A percentile compares a stretch with the other conserved stretches of the same genome.
phyloP scores from a whole-genome alignment of 768 basidiomycete genomes.

The Pleurotus giganteus region DNA sequence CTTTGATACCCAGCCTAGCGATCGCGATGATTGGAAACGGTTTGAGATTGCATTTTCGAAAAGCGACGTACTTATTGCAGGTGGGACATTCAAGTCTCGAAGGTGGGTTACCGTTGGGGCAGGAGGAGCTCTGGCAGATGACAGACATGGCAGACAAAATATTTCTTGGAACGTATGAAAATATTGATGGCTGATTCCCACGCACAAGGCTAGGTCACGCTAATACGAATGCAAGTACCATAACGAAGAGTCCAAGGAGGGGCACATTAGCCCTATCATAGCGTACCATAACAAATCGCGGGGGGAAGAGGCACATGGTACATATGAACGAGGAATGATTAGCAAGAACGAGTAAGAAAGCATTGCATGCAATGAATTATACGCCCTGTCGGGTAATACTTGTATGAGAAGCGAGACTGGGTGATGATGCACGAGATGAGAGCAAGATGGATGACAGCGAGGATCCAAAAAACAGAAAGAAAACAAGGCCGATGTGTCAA shows the following conservation, averaged over 20 bases:
- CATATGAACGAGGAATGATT: conserved; percentile 7
- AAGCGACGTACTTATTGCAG: conserved; percentile 73
- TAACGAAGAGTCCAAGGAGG: not conserved
- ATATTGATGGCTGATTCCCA: not conserved
- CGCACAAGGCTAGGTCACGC: not conserved
- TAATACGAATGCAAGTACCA: not conserved
- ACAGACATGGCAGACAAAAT: conserved; percentile 18
- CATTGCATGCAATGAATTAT: conserved; percentile 16
- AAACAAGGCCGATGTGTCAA: conserved; percentile 8
- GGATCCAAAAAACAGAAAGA: conserved; percentile 14
- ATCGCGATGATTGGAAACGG: not conserved
- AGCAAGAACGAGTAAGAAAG: conserved; percentile 9
- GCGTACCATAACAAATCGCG: not conserved
- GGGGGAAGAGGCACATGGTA: conserved; percentile 4
- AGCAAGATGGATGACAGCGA: conserved; percentile 20
- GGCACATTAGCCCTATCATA: conserved; percentile 7
- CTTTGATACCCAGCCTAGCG: conserved; percentile 70
- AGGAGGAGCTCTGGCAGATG: conserved; percentile 66
- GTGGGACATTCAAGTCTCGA: conserved; percentile 91
- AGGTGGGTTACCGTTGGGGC: conserved; percentile 80
- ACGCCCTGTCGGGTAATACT: conserved; percentile 1
- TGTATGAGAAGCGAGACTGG: conserved; percentile 15
- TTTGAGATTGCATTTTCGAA: conserved; percentile 21
- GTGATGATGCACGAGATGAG: conserved; percentile 17
- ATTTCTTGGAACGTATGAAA: not conserved